Evolutionary conservation across 2,329 filamentous ascomycete species (phyloP).

Genomic region (Sphaerulina musiva): DNA sequence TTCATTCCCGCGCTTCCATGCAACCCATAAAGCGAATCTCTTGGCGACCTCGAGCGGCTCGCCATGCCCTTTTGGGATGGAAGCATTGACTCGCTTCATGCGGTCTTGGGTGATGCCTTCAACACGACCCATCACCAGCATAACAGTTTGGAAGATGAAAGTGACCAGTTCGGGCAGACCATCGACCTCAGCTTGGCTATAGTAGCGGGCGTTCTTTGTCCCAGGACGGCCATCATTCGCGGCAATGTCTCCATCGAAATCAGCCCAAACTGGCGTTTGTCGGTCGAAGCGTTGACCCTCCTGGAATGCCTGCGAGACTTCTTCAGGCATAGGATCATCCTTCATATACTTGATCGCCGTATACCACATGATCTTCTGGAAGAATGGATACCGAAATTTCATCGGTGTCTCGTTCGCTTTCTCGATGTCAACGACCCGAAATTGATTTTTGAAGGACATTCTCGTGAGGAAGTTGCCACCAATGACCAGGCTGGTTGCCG

Average conservation of each 20-base stretch:
- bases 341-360: conserved; percentile 58
- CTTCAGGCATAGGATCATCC: conserved; percentile 56
- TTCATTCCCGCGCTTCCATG: conserved; percentile 62
- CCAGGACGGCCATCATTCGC: conserved; percentile 46
- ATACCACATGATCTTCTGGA: conserved; percentile 65
- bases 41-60: conserved; percentile 56
- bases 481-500: conserved; percentile 61
- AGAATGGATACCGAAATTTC: conserved; percentile 62
- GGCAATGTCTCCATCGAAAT: conserved; percentile 48
- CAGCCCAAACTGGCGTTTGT: conserved; percentile 51
- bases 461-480: conserved; percentile 64
- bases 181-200: conserved; percentile 56
- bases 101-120: conserved; percentile 55
- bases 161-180: conserved; percentile 53
- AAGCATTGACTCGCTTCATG: conserved; percentile 54
- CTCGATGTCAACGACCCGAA: conserved; percentile 59
- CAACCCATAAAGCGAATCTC: conserved; percentile 58
- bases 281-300: conserved; percentile 52
- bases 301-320: conserved; percentile 50
- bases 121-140: conserved; percentile 55
- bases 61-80: conserved; percentile 56
- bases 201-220: conserved; percentile 52
- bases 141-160: conserved; percentile 57
- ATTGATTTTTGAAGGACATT: conserved; percentile 60
- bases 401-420: conserved; percentile 59